phyloP scores from a whole-genome alignment of 441 rosid species.

The Mallotus japonicus region DNA sequence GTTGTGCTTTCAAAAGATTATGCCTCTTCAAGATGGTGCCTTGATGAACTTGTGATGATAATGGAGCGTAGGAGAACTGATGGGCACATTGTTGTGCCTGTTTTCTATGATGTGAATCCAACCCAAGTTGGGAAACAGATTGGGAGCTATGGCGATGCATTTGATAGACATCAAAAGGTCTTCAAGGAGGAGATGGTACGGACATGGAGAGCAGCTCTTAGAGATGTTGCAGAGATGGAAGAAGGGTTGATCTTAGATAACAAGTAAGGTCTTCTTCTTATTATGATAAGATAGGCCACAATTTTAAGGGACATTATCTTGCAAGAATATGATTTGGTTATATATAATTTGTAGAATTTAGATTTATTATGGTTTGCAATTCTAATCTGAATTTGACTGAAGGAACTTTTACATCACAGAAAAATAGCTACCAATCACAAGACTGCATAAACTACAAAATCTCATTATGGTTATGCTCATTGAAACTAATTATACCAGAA shows the following conservation, averaged over 20 bases:
- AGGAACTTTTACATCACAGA: too few relatives aligned
- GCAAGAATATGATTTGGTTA: too few relatives aligned
- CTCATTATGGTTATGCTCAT: too few relatives aligned
- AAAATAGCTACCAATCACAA: too few relatives aligned
- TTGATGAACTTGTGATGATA: slow-evolving; percentile 19
- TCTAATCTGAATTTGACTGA: too few relatives aligned
- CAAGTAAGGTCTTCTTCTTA: background rate
- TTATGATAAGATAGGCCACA: too few relatives aligned
- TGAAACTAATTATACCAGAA: too few relatives aligned
- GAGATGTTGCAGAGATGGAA: slow-evolving; percentile 15
- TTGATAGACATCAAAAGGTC: slow-evolving; percentile 12
- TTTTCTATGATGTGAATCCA: slow-evolving; percentile 18
- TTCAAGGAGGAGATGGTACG: slow-evolving; percentile 11
- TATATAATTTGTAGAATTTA: too few relatives aligned
- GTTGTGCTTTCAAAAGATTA: slow-evolving; percentile 18
- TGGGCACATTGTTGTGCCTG: slow-evolving; percentile 13
- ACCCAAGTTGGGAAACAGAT: slow-evolving; percentile 10
- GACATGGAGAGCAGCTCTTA: slow-evolving; percentile 17
- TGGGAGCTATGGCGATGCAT: slow-evolving; percentile 13
- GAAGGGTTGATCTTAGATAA: slow-evolving; percentile 10
- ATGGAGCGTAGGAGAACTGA: slow-evolving; percentile 7
- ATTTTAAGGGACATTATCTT: too few relatives aligned
- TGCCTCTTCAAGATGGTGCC: slow-evolving; percentile 25
- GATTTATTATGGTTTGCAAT: too few relatives aligned
- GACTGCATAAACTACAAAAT: too few relatives aligned